Base-by-base conservation (phyloP, 148 eudicot genomes). In the Persicaria maculosa region DNA sequence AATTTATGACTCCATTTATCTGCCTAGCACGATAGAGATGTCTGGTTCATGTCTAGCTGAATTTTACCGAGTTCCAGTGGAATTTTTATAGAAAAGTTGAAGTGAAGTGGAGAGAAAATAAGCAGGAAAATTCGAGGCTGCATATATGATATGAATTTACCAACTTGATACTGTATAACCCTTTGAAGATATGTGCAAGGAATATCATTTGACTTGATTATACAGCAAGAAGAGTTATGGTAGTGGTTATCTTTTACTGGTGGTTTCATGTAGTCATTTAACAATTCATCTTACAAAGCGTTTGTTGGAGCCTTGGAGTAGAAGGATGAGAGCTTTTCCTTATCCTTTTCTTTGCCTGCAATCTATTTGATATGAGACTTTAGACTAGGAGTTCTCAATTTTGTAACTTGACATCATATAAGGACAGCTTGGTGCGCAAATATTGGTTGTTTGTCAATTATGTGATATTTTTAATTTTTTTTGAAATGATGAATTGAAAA, bases 311-410 rank as follows among this genome's bases (percentile, higher is more conserved):
- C 12, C 69, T 65, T 65, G 45, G 17, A 9, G 46, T 45, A 65
- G 69, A 65, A 36, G 17, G 69, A 65, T 36, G 69, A 40, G 46
- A 65, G 69, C 17, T 14, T 36, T 15, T 11, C 15, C 17, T 12
- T 65, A 11, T 65, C 69, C 19, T 65, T 58, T 36, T 36, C 40
- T 17, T 25, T 64, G 69, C 46, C 69, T 64, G 15, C 69, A 64
- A 14, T 45, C n/a, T n/a, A n/a, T n/a, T n/a, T n/a, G n/a, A 64
- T 64, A n/a, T 64, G 44, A 11, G 46, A n/a, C 15, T 65, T 5
- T 36, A 36, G 46, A 19, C 15, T 43, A 62, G 68, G 44, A 11
- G n/a, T 65, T 65, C 46, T 65, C 9, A 15, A 40, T 7, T 65
- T 62, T 25, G 68, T 65, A 65, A 65, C 40, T 62, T 65, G 46